These are phyloP conservation scores for Brassica cretica DNA, from an alignment of 345 rosid species.

Conservation along the genomic window DNA sequence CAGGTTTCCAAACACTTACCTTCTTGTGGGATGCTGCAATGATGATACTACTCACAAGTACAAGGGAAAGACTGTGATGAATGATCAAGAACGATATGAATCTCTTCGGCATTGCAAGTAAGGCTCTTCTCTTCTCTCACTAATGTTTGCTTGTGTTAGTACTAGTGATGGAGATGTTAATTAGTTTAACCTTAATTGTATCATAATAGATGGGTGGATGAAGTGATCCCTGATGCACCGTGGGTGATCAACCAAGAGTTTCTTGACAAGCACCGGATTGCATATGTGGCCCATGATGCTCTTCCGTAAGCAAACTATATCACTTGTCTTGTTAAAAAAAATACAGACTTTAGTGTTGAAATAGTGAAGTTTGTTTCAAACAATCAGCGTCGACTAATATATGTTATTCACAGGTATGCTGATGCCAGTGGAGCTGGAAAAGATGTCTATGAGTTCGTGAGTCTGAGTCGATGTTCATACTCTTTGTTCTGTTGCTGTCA, in stretches of 20 bases:
- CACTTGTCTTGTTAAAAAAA: not conserved
- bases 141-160: not conserved
- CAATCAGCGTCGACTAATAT: not conserved
- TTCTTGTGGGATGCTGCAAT: constrained; percentile 68
- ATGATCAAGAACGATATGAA: constrained; percentile 58
- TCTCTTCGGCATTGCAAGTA: constrained; percentile 70
- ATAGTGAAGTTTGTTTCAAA: not conserved
- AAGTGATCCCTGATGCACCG: constrained; percentile 72
- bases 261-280: constrained; percentile 58
- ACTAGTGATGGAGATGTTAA: not conserved
- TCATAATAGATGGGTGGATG: constrained; percentile 78
- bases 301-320: constrained; percentile 50
- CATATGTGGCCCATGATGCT: constrained; percentile 59
- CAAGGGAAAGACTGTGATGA: constrained; percentile 73
- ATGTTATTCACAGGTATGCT: constrained; percentile 47
- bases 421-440: constrained; percentile 73
- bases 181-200: too few relatives aligned
- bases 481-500: not conserved
- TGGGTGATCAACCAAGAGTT: constrained; percentile 63
- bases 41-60: constrained; percentile 54
- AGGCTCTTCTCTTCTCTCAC: not conserved
- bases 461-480: constrained; percentile 11
- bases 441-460: constrained; percentile 71
- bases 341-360: not conserved
- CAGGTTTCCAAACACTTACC: constrained; percentile 61